Evolutionary conservation across 257 asterid species (phyloP), one percentile per base, ranked within the genome.

Genomic region (Plantago ovata): DNA sequence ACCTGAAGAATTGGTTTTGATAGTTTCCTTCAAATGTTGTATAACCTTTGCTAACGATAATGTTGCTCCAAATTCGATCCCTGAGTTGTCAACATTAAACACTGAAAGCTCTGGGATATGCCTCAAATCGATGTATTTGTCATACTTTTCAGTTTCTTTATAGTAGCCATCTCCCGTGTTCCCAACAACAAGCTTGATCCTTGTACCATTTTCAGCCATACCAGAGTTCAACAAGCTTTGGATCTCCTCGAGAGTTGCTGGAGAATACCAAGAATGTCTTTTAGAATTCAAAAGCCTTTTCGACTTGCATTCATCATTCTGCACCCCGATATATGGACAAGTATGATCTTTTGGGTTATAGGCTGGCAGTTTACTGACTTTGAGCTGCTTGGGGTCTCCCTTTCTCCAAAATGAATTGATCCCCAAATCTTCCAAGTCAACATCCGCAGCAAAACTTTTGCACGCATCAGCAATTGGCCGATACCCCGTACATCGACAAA

Each of bases 391-490:
- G 10, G 57, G n/a, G 62, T 76, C 85, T 53, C 74, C 85, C 10
- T 74, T 76, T 68, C 53, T 72, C 87, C 85, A 82, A 48, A 76
- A 85, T 9, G 79, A 77, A 73, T 80, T 82, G 48, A 82, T 48
- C 62, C 94, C 94, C 66, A 82, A 63, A 77, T 85, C 94, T 68
- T 85, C 94, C 19, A 85, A 73, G 68, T 85, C 94, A 33, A 80
- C 76, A 63, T 82, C 77, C 60, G 78, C 67, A 60, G 90, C 76
- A 45, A 82, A 85, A 69, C 79, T 73, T 73, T 85, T 85, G 82
- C 94, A 85, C 55, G 79, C 94, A 70, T 85, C 94, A 16, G 90
- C 94, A 28, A 82, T 75, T 4, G 94, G 87, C 40, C 94, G 78
- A 69, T 85, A 82, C 36, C 94, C 94, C 38, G 91, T 82, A 40